Evolutionary conservation across 345 rosid genomes (phyloP), one percentile per base, ranked within the genome.

Genomic region (Lenwebbia sp.): DNA sequence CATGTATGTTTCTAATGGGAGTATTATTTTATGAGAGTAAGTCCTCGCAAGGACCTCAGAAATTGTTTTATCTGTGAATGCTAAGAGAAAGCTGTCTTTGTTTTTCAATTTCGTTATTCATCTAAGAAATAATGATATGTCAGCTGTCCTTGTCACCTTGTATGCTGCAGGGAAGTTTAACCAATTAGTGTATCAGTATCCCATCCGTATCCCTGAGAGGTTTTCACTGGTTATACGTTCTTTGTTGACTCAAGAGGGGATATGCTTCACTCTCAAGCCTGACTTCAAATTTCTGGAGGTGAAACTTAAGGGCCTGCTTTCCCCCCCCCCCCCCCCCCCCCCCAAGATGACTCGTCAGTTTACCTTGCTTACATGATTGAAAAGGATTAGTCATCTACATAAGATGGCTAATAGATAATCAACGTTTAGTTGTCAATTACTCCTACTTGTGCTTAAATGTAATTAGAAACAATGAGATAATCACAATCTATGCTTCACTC

Each of bases 271-370:
- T n/a, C 88, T 97, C 91, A 84, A 96, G 92, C 99, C 96, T 84
- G 98, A 96, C 88, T 97, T 97, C 92, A 97, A 97, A 92, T 97
- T 96, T 93, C 98, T 96, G 40, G 99, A 96, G 99, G 99, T 96
- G 87, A 26, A 92, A 54, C 10, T 85, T 82, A 30, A 81, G 85
- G 47, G 15, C 65, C 54, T 44, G 33, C 83, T 87, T 50, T 14
- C 30, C 51, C 55, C 47, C 47, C 47, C 47, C 47, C 47, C 5
- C 47, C 47, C 28, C 75, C 49, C 37, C 12, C 41, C 8, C 11
- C 1, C 40, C n/a, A 21, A 82, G 84, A 44, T 0, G 8, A 40
- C 54, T 55, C 26, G 2, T 75, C 11, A 12, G 28, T 53, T 22
- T 83, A 55, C 44, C 40, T 83, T 54, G 41, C 84, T 50, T 47